Base-by-base conservation (phyloP, 2,329 filamentous ascomycete genomes). In the Claviceps sp. region DNA sequence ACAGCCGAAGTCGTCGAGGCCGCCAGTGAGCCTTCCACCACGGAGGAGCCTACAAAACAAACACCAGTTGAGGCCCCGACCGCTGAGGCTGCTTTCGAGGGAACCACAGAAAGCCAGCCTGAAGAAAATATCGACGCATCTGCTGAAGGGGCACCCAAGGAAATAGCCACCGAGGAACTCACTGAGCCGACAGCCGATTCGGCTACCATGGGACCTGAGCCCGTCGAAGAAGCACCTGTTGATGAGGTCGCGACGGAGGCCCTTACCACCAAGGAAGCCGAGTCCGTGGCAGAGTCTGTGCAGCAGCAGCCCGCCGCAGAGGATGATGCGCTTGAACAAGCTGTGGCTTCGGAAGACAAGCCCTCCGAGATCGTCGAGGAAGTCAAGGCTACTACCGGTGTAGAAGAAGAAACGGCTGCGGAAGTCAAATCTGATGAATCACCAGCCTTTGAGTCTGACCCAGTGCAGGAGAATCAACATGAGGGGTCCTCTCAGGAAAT, bases 71-170 rank as follows among this genome's bases (percentile, higher is more conserved):
- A 49, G 14, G 22, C 14, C n/a, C 14, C 40, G 8, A 37, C 34
- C 6, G 36, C 37, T 37, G 47, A 50, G 9, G 14, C 9, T 40
- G 42, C 20, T 4, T 16, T 16, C 9, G 43, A 51, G 16, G 36
- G 24, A 18, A 9, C 5, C 24, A 34, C 37, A 20, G 36, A 40
- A n/a, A 22, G 16, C 5, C 49, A 51, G 49, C 36, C 36, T 16
- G 22, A 20, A 38, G 20, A 43, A 14, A 46, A 46, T 26, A 53
- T 53, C 42, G 30, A 53, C 3, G 49, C 54, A 24, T 16, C 47
- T 9, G 55, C 8, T 8, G 37, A 48, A 11, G 18, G 41, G 9
- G 8, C 43, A 14, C 9, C n/a, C 5, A 43, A 49, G 14, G 36
- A 51, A 16, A 16, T 5, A 16, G 13, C 49, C 24, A 43, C 9